Evolutionary conservation across 2,329 filamentous ascomycete genomes (phyloP), one percentile per base, ranked within the genome.

Genomic region (Aaosphaeria arxii): DNA sequence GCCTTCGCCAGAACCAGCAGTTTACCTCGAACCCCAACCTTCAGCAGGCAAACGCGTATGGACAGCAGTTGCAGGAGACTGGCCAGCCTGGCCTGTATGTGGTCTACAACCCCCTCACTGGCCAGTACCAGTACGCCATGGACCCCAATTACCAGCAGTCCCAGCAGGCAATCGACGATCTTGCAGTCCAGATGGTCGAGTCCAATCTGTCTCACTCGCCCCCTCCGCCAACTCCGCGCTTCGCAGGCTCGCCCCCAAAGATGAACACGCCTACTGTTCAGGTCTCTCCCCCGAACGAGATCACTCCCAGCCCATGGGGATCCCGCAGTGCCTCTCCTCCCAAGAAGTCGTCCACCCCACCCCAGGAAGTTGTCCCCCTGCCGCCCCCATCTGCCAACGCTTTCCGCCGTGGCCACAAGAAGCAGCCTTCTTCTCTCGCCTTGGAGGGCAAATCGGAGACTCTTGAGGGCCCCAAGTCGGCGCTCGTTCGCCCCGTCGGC

Each of bases 401-500:
- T 40, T 96, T 96, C 79, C 91, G 91, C 53, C 89, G 91, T 49
- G 88, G 89, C 48, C 92, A 97, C 74, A 94, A 95, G 79, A 96
- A 96, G 81, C 83, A 70, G 29, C 54, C 84, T 7, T 83, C 85
- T 24, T 95, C 92, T 5, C 79, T 91, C 46, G 78, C 79, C 45
- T 76, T 83, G 51, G 76, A 76, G 45, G 66, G 75, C 44, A 80
- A 79, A 44, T 81, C 81, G 53, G 83, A 82, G 58, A 73, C 77
- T 42, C 67, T 79, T 42, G 72, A 76, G 36, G 88, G 81, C 1
- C 89, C 89, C 48, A 94, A 91, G 76, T 88, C 89, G 35, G 83
- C 88, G 39, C 72, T 74, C 39, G 62, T 66, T 13, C 75, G 74
- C 39, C 69, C 71, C 5, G 71, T 73, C 40, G 83, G 83, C 35